Conservation (phyloP, 2,329 filamentous ascomycete genomes). For the Orbilia javanica region DNA sequence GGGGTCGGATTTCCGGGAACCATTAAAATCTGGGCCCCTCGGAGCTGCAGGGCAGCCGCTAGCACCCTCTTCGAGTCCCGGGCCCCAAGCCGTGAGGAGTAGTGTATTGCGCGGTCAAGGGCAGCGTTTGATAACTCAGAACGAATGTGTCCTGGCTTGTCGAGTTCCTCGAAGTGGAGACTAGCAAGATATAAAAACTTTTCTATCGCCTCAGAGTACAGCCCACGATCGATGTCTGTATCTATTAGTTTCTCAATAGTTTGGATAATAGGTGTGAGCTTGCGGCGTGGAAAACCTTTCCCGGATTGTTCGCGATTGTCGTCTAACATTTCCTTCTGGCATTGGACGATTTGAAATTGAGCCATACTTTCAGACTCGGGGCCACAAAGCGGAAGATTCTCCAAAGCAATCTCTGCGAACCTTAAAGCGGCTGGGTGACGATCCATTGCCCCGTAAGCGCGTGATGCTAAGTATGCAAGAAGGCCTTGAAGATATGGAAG, state of each 20-base stretch:
- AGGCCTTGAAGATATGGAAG: not conserved
- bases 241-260: not conserved
- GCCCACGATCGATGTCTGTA: not conserved
- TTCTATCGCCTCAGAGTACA: not conserved
- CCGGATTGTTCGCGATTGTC: not conserved
- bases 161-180: not conserved
- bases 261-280: not conserved
- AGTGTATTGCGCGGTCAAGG: not conserved
- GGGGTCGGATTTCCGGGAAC: not conserved
- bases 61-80: not conserved
- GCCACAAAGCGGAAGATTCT: not conserved
- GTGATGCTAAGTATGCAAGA: not conserved
- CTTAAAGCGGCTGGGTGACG: not conserved
- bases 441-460: not conserved
- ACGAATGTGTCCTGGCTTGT: not conserved
- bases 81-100: not conserved
- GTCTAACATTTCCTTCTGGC: not conserved
- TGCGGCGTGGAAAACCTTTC: not conserved
- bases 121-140: not conserved
- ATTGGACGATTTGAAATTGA: not conserved
- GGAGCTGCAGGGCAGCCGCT: not conserved
- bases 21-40: not conserved
- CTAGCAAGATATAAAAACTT: slow-evolving; percentile 1
- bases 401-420: slow-evolving; percentile 11
- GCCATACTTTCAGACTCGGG: not conserved